A percentile compares a stretch with the other conserved stretches of the same genome.
These are phyloP conservation scores for Betula pendula DNA, from an alignment of 306 rosid genomes.

Conservation along the genomic window DNA sequence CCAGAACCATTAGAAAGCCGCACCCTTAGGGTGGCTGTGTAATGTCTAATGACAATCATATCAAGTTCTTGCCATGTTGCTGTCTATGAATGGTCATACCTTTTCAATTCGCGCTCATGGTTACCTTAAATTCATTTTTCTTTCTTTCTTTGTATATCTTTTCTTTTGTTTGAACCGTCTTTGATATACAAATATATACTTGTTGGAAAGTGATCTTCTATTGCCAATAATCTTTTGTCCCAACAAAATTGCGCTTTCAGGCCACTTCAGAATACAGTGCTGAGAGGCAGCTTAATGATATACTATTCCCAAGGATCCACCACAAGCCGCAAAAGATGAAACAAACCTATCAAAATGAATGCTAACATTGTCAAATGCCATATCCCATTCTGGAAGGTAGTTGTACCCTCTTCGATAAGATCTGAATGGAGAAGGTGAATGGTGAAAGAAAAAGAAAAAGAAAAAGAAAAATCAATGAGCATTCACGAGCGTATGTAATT, in stretches of 20 bases:
- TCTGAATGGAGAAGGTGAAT: constrained; percentile 29
- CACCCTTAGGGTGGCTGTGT: neutral
- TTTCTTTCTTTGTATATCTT: neutral
- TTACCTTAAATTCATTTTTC: neutral
- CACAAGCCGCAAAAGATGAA: constrained; percentile 60
- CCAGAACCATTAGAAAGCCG: neutral
- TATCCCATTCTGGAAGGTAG: constrained; percentile 25
- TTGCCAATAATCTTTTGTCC: constrained; percentile 20
- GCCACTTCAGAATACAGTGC: constrained; percentile 86
- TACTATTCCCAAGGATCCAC: constrained; percentile 68
- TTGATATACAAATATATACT: neutral
- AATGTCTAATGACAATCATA: neutral
- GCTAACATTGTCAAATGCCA: constrained; percentile 23
- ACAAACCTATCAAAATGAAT: constrained; percentile 64
- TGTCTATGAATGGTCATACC: neutral
- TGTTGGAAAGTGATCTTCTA: neutral
- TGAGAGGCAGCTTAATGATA: constrained; percentile 79
- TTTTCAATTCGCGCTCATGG: neutral
- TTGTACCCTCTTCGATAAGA: constrained; percentile 18
- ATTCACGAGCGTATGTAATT: constrained; percentile 43
- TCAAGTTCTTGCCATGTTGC: neutral
- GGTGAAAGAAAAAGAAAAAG: constrained; percentile 28
- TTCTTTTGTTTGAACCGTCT: neutral
- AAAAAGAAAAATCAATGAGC: constrained; percentile 28
- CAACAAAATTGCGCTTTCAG: constrained; percentile 45